Evolutionary conservation across 352 stramenopile genomes (phyloP), one percentile per base, ranked within the genome.

Genomic region (Elongisporangium undulatum): DNA sequence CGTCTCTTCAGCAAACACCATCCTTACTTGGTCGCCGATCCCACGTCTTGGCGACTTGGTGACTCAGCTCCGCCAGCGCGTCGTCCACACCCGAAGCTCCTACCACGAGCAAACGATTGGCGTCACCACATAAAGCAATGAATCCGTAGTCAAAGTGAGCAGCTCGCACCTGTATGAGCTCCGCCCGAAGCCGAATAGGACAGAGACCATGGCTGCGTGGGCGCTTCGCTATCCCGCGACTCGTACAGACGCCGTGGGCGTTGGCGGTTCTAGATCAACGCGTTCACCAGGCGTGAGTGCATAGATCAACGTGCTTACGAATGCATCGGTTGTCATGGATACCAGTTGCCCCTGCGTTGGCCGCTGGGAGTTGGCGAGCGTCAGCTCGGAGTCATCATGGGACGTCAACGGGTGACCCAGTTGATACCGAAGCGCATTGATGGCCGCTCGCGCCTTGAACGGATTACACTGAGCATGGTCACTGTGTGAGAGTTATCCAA

Each of bases 321-420:
- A n/a, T n/a, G n/a, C n/a, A n/a, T n/a, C n/a, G n/a, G n/a, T n/a
- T n/a, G n/a, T n/a, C n/a, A n/a, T n/a, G 23, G 56, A 39, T 72
- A 89, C 82, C 53, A 87, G 51, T 24, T 83, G 73, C 10, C 77
- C 54, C 55, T 81, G 68, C 7, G 82, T 91, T 22, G 67, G 59
- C 20, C 70, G 67, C 56, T 87, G 75, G 20, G 73, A 86, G 55
- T 69, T 75, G 2, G 68, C 50, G 26, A 71, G 70, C 56, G 70
- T 72, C 19, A 91, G 52, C 8, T 87, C 76, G 23, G 71, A 81
- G 59, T 94, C 82, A 61, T 92, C 82, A 50, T 92, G 84, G 1
- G 84, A 88, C 26, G 82, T 94, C 16, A 94, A 64, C 0, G 84
- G 84, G 52, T 94, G 81, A n/a, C 85, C 67, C 10, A 94, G 64